A percentile compares a stretch with the other conserved stretches of the same genome.
phyloP scores from a whole-genome alignment of 129 eudicot genomes.

The Glebionis coronaria region DNA sequence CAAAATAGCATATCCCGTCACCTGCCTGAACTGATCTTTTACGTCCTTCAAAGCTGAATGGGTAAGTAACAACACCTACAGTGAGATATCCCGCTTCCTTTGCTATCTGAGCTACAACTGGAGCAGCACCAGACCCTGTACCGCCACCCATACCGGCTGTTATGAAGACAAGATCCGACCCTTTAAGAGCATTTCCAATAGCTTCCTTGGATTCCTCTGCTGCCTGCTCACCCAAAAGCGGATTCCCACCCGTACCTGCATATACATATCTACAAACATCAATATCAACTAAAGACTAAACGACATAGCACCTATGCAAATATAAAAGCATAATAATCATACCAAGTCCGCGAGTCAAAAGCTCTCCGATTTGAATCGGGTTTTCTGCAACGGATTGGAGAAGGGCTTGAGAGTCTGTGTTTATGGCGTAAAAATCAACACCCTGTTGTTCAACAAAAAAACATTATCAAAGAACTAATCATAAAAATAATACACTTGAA shows the following conservation, averaged over 20 bases:
- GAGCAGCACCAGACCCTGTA: constrained; percentile 99
- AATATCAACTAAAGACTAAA: constrained; percentile 14
- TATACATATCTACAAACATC: constrained; percentile 14
- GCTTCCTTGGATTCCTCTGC: constrained; percentile 97
- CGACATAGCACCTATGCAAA: not conserved
- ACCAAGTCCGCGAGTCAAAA: constrained; percentile 99
- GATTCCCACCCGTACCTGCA: constrained; percentile 99
- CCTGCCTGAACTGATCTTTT: constrained; percentile 92
- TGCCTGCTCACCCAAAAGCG: constrained; percentile 90
- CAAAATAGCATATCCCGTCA: constrained; percentile 33
- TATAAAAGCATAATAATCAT: constrained; percentile 1
- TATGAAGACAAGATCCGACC: constrained; percentile 96
- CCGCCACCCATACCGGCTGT: constrained; percentile 99
- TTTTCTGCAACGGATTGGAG: constrained; percentile 85
- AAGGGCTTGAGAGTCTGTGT: constrained; percentile 96
- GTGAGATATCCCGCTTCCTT: constrained; percentile 92
- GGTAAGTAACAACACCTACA: constrained; percentile 96
- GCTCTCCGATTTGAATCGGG: constrained; percentile 95
- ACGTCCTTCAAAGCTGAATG: constrained; percentile 98
- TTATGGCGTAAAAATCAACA: constrained; percentile 96
- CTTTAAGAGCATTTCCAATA: constrained; percentile 85
- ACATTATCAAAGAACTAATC: no score
- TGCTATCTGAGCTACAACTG: constrained; percentile 91
- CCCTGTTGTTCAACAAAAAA: constrained; percentile 48
- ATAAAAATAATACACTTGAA: not conserved